Evolutionary conservation across 1,139 yeast genomes (phyloP).

Genomic region (Lodderomyces theae): DNA sequence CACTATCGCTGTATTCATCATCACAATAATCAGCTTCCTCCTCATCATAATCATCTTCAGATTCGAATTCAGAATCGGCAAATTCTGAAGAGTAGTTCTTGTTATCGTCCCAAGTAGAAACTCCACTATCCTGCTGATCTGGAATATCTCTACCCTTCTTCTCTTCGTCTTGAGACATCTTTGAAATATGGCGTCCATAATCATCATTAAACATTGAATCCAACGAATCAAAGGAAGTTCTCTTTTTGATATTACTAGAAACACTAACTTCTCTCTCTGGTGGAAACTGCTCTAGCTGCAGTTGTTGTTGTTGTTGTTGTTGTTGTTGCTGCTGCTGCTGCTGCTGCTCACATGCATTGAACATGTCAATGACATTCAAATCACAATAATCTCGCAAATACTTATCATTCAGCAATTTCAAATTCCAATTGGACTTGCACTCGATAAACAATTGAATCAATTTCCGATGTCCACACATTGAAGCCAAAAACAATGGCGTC

Average conservation of each 20-base stretch:
- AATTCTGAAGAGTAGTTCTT: conserved; percentile 36
- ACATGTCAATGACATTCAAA: conserved; percentile 60
- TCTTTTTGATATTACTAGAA: conserved; percentile 21
- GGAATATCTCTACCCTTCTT: conserved; percentile 8
- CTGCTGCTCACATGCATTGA: conserved; percentile 25
- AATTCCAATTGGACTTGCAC: conserved; percentile 62
- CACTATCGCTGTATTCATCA: conserved; percentile 13
- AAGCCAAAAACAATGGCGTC: conserved; percentile 85
- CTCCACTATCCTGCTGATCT: conserved; percentile 1
- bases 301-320: conserved; percentile 6
- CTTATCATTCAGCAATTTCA: conserved; percentile 59
- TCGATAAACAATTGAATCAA: conserved; percentile 56
- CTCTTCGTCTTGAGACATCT: conserved; percentile 31
- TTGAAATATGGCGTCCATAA: conserved; percentile 42
- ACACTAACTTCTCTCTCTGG: conserved; percentile 8
- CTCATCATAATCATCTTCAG: conserved; percentile 25
- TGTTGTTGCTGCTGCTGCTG: conserved; percentile 5
- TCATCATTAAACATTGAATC: conserved; percentile 39
- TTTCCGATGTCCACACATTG: conserved; percentile 67
- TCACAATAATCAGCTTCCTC: conserved; percentile 30
- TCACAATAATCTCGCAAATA: conserved; percentile 55
- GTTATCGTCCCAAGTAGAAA: conserved; percentile 8
- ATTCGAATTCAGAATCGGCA: conserved; percentile 44
- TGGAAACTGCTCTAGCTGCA: conserved; percentile 7
- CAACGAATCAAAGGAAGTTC: conserved; percentile 38